Evolutionary conservation across 129 eudicot genomes (phyloP).

Genomic region (Dittrichia graveolens): DNA sequence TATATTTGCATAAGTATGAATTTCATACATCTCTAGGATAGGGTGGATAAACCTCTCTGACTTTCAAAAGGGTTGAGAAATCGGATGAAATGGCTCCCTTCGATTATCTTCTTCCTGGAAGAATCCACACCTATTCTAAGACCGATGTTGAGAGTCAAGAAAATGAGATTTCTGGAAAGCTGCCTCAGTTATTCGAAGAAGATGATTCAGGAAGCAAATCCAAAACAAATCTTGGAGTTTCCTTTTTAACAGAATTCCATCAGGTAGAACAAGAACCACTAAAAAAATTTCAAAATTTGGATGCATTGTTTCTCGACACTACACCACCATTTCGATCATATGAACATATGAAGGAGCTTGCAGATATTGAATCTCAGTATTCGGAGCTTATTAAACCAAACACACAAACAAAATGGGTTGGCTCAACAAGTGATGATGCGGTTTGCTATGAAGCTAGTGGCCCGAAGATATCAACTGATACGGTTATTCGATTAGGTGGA

Average conservation of each 20-base stretch:
- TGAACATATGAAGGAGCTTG: conserved; percentile 37
- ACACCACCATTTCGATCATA: conserved; percentile 32
- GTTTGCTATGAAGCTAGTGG: conserved; percentile 18
- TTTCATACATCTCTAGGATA: neutral
- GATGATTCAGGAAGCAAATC: conserved; percentile 23
- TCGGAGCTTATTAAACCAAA: conserved; percentile 22
- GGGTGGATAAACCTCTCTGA: neutral
- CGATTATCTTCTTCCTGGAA: conserved; percentile 20
- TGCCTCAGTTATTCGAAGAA: conserved; percentile 26
- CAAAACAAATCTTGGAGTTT: neutral
- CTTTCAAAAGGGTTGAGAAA: neutral
- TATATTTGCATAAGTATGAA: neutral
- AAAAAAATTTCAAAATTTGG: conserved; percentile 29
- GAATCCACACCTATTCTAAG: conserved; percentile 24
- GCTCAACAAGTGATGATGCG: neutral
- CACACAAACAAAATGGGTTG: conserved; percentile 11
- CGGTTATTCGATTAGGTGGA: conserved; percentile 52
- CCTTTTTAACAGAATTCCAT: neutral
- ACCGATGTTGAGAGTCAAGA: neutral
- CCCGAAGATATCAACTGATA: conserved; percentile 46
- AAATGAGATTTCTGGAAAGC: conserved; percentile 5
- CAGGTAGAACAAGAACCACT: conserved; percentile 27
- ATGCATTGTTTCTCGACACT: conserved; percentile 32
- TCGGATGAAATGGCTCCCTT: conserved; percentile 31
- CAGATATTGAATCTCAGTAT: conserved; percentile 32